phyloP scores from a whole-genome alignment of 208 protist genomes.

The Trypanosomatidae sp. region DNA sequence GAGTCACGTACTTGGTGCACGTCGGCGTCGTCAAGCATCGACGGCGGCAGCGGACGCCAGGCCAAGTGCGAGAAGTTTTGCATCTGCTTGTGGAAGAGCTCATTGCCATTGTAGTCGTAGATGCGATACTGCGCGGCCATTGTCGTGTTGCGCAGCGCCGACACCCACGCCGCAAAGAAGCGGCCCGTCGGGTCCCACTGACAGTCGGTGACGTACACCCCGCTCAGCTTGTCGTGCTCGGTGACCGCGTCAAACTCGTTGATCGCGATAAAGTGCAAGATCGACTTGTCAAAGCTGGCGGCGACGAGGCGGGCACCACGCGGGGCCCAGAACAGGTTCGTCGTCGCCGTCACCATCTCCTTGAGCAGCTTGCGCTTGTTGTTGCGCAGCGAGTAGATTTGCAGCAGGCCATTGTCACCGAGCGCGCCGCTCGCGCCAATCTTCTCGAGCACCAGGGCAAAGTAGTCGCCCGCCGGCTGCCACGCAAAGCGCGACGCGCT shows the following conservation, averaged over 20 bases:
- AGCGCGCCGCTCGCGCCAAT: constrained; percentile 14
- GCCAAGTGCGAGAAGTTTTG: constrained; percentile 73
- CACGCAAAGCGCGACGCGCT: constrained; percentile 70
- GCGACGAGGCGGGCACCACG: constrained; percentile 48
- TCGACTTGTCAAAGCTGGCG: constrained; percentile 72
- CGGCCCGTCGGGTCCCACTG: constrained; percentile 87
- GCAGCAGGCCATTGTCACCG: constrained; percentile 46
- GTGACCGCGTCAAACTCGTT: constrained; percentile 45
- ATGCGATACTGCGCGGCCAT: constrained; percentile 71
- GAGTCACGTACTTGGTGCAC: constrained; percentile 29
- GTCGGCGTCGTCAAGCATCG: constrained; percentile 41
- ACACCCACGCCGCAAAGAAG: constrained; percentile 78
- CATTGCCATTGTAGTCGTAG: constrained; percentile 62
- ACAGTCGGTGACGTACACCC: constrained; percentile 42
- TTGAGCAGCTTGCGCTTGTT: constrained; percentile 63
- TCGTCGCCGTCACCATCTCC: constrained; percentile 39
- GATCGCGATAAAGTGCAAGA: constrained; percentile 72
- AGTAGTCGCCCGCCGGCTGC: constrained; percentile 72
- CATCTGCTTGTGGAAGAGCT: constrained; percentile 45
- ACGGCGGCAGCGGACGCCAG: constrained; percentile 76
- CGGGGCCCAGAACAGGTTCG: constrained; percentile 76
- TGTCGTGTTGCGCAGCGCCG: constrained; percentile 33
- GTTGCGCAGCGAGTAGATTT: constrained; percentile 64
- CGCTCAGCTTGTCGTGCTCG: constrained; percentile 48
- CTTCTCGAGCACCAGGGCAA: constrained; percentile 60